Percentiles rank a stretch among this genome's conserved stretches.
phyloP scores from a whole-genome alignment of 176 grass and related monocot species.

The Raddia distichophylla region DNA sequence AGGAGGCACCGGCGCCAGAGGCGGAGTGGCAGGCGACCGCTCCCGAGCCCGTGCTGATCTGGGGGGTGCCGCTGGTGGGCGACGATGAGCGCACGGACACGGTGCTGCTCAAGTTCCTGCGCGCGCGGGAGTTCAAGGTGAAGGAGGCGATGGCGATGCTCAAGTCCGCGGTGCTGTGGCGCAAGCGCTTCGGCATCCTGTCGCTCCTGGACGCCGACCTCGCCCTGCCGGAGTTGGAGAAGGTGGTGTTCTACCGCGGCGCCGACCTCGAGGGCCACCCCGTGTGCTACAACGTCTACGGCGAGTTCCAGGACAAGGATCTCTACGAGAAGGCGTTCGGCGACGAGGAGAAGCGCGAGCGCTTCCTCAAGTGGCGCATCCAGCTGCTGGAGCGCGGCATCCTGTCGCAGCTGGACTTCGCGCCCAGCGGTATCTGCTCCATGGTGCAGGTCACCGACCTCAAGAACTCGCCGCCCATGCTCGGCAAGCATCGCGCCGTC shows the following conservation, averaged over 20 bases:
- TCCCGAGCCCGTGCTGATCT: conserved; percentile 63
- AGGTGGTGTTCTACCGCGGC: conserved; percentile 81
- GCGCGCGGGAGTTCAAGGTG: conserved; percentile 90
- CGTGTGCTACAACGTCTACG: conserved; percentile 94
- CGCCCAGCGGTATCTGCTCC: conserved; percentile 74
- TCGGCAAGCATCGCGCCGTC: conserved; percentile 91
- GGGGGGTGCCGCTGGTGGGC: conserved; percentile 86
- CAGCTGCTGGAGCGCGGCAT: conserved; percentile 93
- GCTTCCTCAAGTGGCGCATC: conserved; percentile 99
- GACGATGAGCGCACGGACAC: conserved; percentile 85
- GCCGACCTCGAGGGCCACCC: conserved; percentile 77
- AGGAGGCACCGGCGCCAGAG: conserved; percentile 40
- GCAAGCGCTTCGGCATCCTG: conserved; percentile 91
- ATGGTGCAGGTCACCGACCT: conserved; percentile 98
- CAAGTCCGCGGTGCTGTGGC: conserved; percentile 75
- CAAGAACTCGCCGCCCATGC: conserved; percentile 89
- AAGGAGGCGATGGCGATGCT: conserved; percentile 93
- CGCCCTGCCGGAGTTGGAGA: conserved; percentile 72
- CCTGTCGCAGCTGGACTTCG: conserved; percentile 74
- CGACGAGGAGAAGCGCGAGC: conserved; percentile 84
- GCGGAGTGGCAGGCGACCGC: conserved; percentile 8
- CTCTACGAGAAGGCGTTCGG: conserved; percentile 95
- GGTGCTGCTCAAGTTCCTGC: conserved; percentile 93
- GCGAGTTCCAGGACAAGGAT: conserved; percentile 97
- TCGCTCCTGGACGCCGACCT: conserved; percentile 74